Evolutionary conservation across 2,329 filamentous ascomycete genomes (phyloP), one percentile per base, ranked within the genome.

Genomic region (Penicillium concentricum): DNA sequence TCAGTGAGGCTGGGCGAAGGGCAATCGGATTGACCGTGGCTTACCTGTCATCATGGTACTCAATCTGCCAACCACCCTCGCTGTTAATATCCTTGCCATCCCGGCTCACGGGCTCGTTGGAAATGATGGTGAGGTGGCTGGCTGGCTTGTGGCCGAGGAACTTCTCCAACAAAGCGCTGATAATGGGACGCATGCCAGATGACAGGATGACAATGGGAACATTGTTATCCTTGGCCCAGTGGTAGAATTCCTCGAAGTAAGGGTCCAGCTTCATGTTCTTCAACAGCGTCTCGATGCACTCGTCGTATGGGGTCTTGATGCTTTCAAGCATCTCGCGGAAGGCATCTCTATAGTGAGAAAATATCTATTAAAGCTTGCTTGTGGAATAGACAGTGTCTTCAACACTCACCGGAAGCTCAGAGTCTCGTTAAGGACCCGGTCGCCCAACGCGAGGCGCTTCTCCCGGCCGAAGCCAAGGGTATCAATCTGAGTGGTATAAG

Each of bases 261-360:
- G 92, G 91, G 77, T 99, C 94, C 47, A 97, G 83, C 72, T 87
- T 84, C 81, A 97, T 92, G 78, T 94, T 92, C 68, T 88, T 79
- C 61, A 89, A 82, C 13, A 97, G 84, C 57, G 86, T 86, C 58
- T 88, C 79, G 71, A 96, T 87, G 77, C 93, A 97, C 74, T 93
- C 79, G 69, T 89, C 81, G 76, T 90, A 96, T 6, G 93, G 91
- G 24, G 83, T 87, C 56, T 82, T 84, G 76, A 97, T 84, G 69
- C 88, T 92, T 75, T 95, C 89, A 76, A 99, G 87, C 93, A 97
- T 97, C 65, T 90, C 87, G 69, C 84, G 84, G 82, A 97, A 97
- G 44, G 88, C 86, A 72, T 95, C 90, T 51, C 84, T 85, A 59
- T 30, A 60, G 44, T 30, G 37, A 46, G 13, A 26, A 37, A 22